Conservation (phyloP, 1,139 yeast genomes). For the Geotrichum armillariae region DNA sequence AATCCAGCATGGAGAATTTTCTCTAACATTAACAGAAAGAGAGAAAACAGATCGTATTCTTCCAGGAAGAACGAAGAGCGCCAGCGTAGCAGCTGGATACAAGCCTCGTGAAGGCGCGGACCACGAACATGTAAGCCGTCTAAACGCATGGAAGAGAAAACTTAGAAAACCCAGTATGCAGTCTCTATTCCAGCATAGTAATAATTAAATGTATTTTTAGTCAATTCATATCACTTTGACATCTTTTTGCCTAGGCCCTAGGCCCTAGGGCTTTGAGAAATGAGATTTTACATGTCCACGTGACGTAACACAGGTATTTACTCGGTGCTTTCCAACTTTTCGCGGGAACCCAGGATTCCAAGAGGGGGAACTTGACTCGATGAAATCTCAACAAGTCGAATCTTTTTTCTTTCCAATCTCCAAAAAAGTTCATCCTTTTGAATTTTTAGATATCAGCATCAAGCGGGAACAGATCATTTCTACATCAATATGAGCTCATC, state of each 20-base stretch:
- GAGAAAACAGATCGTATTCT: not conserved
- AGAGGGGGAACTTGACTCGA: no score
- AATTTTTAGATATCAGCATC: no score
- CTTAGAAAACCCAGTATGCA: conserved; percentile 13
- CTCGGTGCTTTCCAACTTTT: no score
- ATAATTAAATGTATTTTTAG: conserved; percentile 6
- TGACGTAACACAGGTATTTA: no score
- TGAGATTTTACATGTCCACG: no score
- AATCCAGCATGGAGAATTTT: not conserved
- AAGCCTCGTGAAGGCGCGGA: not conserved
- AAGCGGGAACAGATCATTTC: no score
- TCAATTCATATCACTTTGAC: no score
- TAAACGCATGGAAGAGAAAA: not conserved
- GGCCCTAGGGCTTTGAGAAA: not conserved
- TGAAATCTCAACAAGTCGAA: no score
- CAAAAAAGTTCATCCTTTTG: no score
- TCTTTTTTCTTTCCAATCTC: no score
- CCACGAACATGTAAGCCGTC: not conserved
- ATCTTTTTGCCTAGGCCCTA: no score
- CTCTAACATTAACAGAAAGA: not conserved
- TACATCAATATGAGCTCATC: not conserved
- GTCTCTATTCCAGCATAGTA: not conserved
- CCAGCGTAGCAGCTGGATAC: not conserved
- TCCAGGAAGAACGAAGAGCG: not conserved
- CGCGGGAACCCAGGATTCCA: no score